A percentile compares a stretch with the other conserved stretches of the same genome.
Conservation (phyloP, 2,329 filamentous ascomycete species). For the Ramularia collo-cygni region DNA sequence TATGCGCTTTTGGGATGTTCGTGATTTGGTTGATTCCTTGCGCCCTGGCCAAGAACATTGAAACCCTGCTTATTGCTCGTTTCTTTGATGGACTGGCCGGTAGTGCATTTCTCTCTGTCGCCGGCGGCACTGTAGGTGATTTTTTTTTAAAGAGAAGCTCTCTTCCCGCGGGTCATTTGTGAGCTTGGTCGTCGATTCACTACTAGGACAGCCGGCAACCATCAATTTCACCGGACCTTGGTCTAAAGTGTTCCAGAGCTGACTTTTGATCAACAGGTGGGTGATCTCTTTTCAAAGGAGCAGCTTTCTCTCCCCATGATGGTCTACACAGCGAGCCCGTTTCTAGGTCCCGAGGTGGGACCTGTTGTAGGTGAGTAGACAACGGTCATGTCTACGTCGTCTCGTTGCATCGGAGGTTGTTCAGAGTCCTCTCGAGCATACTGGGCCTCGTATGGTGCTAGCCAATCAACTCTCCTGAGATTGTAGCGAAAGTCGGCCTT, state of each 20-base stretch:
- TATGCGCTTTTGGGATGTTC: slow-evolving; percentile 59
- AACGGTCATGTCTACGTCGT: too few species aligned
- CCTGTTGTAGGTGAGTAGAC: slow-evolving; percentile 52
- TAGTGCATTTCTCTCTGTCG: slow-evolving; percentile 56
- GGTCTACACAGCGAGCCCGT: slow-evolving; percentile 59
- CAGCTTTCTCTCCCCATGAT: slow-evolving; percentile 82
- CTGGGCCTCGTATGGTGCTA: too few species aligned
- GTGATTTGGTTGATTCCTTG: slow-evolving; percentile 55
- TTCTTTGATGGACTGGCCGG: slow-evolving; percentile 72
- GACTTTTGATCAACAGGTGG: too few species aligned
- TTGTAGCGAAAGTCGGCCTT: too few species aligned
- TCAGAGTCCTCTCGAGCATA: too few species aligned
- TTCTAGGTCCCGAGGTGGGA: slow-evolving; percentile 49
- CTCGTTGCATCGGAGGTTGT: too few species aligned
- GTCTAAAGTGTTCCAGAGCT: too few species aligned
- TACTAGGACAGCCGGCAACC: too few species aligned
- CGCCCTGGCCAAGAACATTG: slow-evolving; percentile 59
- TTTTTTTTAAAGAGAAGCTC: slow-evolving; percentile 64
- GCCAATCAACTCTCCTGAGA: too few species aligned
- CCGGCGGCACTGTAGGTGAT: slow-evolving; percentile 82
- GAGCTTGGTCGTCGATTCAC: too few species aligned
- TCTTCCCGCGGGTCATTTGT: too few species aligned
- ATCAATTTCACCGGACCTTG: too few species aligned
- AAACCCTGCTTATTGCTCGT: slow-evolving; percentile 61
- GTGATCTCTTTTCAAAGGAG: slow-evolving; percentile 66